Base-by-base conservation (phyloP, 177 flowering plant genomes). In the Vitis hybrid region DNA sequence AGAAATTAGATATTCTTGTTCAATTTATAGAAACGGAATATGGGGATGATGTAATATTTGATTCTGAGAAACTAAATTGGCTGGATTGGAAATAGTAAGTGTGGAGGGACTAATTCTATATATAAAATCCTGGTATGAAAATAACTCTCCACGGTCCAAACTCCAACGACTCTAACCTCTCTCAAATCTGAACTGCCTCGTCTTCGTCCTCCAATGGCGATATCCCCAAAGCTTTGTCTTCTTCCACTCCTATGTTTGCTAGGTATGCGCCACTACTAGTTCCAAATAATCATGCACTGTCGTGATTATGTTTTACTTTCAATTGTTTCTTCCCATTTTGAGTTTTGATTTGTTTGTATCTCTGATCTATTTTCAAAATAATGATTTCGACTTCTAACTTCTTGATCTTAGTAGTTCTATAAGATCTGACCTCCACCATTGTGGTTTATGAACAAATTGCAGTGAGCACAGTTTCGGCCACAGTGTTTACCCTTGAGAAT, bases 401-500 rank as follows among this genome's bases (percentile, higher is more conserved):
- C 21, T 11, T 58, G 67, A 10, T 16, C 49, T 48, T 65, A 30
- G 10, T 6, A 15, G 30, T 27, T 27, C 30, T 3, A 3, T 27
- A 27, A 27, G 30, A 27, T 27, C 30, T 27, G 30, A 27, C 30
- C 30, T 27, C 30, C 30, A 27, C 30, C 30, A 27, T 27, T 27
- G 30, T 27, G 30, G 30, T 52, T 61, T 49, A 6, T 63, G 32
- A 35, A 24, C 6, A 15, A 3, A 19, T 70, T 71, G 72, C 83
- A 86, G 88, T 83, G n/a, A 66, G 59, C 14, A 24, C 62, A 3
- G 86, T 72, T 32, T 80, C 80, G 2, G 89, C 86, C 0, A 81
- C 97, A 0, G 79, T 80, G 1, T 88, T 92, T 80, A 90, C 88
- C 1, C 73, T 94, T 18, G 69, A 82, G 52, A 94, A 94, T 77